These are phyloP conservation scores for Colletotrichum paranaense DNA, from an alignment of 2,329 filamentous ascomycete genomes.

Conservation along the genomic window DNA sequence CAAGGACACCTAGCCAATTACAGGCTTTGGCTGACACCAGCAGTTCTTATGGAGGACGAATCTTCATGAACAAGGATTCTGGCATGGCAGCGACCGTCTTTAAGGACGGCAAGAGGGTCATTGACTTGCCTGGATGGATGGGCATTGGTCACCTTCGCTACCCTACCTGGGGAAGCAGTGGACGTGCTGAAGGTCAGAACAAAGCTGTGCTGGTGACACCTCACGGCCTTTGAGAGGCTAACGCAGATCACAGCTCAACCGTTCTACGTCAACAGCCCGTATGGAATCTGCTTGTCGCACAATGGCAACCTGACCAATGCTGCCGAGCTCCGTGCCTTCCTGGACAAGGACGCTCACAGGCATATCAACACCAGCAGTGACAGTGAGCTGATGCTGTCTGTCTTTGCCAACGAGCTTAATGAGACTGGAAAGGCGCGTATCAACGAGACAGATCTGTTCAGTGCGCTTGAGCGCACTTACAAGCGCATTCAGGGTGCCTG, in stretches of 20 bases:
- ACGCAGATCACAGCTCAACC: conserved; percentile 78
- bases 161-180: conserved; percentile 81
- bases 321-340: conserved; percentile 73
- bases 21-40: conserved; percentile 48
- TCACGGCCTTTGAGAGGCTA: conserved; percentile 71
- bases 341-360: conserved; percentile 83
- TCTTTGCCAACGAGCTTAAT: conserved; percentile 85
- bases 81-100: conserved; percentile 90
- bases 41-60: conserved; percentile 75
- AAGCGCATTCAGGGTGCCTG: conserved; percentile 78
- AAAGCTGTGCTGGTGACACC: neutral
- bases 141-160: conserved; percentile 84
- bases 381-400: conserved; percentile 42
- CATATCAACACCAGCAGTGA: conserved; percentile 70
- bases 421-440: conserved; percentile 85
- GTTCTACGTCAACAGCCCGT: conserved; percentile 72
- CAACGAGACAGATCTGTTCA: conserved; percentile 82
- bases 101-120: conserved; percentile 72
- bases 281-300: conserved; percentile 63
- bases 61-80: conserved; percentile 91
- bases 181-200: neutral
- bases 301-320: conserved; percentile 91
- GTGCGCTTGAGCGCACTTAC: conserved; percentile 78
- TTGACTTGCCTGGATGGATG: conserved; percentile 28
- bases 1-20: neutral